phyloP scores from a whole-genome alignment of 2,329 filamentous ascomycete genomes.

The Botrytis aclada region DNA sequence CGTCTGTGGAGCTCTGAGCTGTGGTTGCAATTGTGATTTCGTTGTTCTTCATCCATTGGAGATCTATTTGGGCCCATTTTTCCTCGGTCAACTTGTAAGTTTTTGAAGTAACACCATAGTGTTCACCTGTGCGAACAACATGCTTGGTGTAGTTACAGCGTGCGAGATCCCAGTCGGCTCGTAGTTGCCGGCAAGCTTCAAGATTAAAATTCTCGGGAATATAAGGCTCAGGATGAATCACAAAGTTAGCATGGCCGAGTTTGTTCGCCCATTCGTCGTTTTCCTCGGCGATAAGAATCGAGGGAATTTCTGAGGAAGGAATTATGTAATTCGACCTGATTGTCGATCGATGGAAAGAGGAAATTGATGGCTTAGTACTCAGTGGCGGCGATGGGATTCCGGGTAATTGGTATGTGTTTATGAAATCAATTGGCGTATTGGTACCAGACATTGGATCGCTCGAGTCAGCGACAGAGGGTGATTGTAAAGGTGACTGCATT shows the following conservation, averaged over 20 bases:
- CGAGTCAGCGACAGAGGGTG: conserved; percentile 69
- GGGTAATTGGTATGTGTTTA: conserved; percentile 44
- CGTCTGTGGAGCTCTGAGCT: conserved; percentile 42
- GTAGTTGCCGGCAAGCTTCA: conserved; percentile 58
- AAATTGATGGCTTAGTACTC: conserved; percentile 72
- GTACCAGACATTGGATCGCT: conserved; percentile 40
- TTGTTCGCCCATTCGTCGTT: conserved; percentile 80
- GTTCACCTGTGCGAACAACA: conserved; percentile 80
- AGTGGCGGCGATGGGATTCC: conserved; percentile 65
- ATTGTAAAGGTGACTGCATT: conserved; percentile 79
- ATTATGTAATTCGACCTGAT: conserved; percentile 46
- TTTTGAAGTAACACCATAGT: conserved; percentile 86
- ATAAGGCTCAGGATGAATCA: conserved; percentile 79
- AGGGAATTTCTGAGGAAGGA: conserved; percentile 55
- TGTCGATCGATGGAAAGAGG: conserved; percentile 61
- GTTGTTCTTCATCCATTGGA: conserved; percentile 68
- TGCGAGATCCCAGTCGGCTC: conserved; percentile 78
- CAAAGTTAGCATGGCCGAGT: conserved; percentile 92
- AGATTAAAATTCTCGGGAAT: conserved; percentile 58
- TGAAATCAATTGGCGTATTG: conserved; percentile 44
- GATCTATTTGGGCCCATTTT: conserved; percentile 83
- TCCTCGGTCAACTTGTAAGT: conserved; percentile 81
- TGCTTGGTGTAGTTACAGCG: conserved; percentile 87
- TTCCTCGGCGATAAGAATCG: conserved; percentile 65
- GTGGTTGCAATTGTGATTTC: conserved; percentile 58